Percentiles rank a stretch among this genome's conserved stretches.
These are phyloP conservation scores for Magnaporthales sp. DNA, from an alignment of 2,329 filamentous ascomycete species.

Conservation along the genomic window DNA sequence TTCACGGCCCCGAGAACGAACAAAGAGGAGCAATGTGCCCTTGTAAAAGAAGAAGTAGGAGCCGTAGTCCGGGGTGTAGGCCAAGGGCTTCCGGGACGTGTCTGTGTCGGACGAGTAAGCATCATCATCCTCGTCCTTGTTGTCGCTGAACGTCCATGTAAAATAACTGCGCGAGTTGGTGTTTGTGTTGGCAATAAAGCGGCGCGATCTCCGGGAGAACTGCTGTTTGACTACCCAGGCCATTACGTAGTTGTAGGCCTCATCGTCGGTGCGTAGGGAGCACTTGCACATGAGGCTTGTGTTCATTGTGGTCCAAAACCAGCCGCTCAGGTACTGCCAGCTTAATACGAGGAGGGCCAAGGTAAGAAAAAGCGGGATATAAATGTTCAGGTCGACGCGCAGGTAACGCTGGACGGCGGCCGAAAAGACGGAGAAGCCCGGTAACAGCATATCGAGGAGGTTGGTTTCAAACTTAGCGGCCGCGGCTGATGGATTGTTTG, in stretches of 20 bases:
- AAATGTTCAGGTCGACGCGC: slow-evolving; percentile 53
- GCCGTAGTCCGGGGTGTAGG: slow-evolving; percentile 60
- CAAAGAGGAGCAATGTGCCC: slow-evolving; percentile 47
- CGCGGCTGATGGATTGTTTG: not conserved
- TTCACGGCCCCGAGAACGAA: slow-evolving; percentile 39
- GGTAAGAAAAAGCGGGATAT: slow-evolving; percentile 48
- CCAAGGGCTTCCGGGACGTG: slow-evolving; percentile 34
- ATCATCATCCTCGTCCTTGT: slow-evolving; percentile 38
- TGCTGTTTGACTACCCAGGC: slow-evolving; percentile 56
- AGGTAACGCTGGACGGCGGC: slow-evolving; percentile 45
- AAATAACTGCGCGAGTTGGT: slow-evolving; percentile 43
- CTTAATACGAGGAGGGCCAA: slow-evolving; percentile 38
- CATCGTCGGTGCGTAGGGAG: slow-evolving; percentile 59
- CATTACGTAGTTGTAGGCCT: slow-evolving; percentile 67
- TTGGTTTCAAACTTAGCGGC: slow-evolving; percentile 18
- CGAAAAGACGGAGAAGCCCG: slow-evolving; percentile 53
- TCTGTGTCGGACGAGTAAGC: slow-evolving; percentile 22
- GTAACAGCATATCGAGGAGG: slow-evolving; percentile 55
- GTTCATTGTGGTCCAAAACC: slow-evolving; percentile 38
- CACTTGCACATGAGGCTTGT: slow-evolving; percentile 55
- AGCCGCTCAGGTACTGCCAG: slow-evolving; percentile 43
- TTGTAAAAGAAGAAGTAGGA: slow-evolving; percentile 62
- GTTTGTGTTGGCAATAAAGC: slow-evolving; percentile 57
- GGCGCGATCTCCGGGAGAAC: slow-evolving; percentile 50
- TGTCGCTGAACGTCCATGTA: slow-evolving; percentile 33